These are phyloP conservation scores for Talaromyces pinophilus DNA, from an alignment of 2,329 filamentous ascomycete species.

Conservation along the genomic window DNA sequence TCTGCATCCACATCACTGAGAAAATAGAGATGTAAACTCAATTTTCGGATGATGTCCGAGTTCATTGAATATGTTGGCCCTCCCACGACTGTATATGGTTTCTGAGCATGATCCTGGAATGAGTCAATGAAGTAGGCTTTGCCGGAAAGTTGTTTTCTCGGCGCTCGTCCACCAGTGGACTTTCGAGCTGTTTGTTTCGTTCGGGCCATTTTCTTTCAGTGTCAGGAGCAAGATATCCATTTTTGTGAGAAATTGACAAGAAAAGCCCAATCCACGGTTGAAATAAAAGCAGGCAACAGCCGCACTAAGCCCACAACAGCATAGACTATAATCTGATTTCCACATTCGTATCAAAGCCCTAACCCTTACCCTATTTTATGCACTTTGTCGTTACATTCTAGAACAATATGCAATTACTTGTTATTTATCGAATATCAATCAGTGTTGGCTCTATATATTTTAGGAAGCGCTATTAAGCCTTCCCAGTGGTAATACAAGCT, in stretches of 20 bases:
- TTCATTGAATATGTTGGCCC: neutral
- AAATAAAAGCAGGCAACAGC: neutral
- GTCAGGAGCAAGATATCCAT: neutral
- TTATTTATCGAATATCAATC: neutral
- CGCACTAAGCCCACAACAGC: conserved; percentile 15
- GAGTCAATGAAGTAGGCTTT: neutral
- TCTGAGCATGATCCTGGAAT: conserved; percentile 15
- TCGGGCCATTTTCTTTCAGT: conserved; percentile 12
- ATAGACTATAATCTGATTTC: neutral
- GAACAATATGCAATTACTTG: no score
- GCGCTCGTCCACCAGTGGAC: conserved; percentile 5
- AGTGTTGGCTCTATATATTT: neutral
- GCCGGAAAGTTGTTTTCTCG: neutral
- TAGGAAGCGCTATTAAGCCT: neutral
- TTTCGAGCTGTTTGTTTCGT: conserved; percentile 15
- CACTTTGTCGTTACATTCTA: no score
- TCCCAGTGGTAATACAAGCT: neutral
- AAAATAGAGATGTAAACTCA: conserved; percentile 21
- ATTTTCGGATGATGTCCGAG: conserved; percentile 9
- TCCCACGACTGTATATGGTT: conserved; percentile 15
- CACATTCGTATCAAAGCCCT: neutral
- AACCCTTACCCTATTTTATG: neutral
- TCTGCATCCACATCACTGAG: conserved; percentile 10
- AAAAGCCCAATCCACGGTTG: neutral
- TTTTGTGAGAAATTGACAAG: neutral